These are phyloP conservation scores for Phytophthora citrophthora DNA, from an alignment of 352 stramenopile species.

Conservation along the genomic window DNA sequence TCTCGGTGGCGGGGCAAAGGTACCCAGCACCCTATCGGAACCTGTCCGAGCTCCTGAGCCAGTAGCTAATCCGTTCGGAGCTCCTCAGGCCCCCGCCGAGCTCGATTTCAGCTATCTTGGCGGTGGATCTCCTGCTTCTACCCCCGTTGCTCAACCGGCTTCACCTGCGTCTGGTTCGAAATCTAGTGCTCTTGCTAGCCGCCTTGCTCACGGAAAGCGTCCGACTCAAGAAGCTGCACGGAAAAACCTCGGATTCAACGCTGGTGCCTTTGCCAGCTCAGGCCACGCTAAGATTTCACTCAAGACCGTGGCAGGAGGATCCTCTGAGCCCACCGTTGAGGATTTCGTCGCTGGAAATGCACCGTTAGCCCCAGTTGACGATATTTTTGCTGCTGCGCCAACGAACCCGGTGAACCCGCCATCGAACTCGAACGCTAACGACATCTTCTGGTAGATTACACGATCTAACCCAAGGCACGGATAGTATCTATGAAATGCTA, in stretches of 20 bases:
- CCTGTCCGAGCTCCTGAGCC: slow-evolving; percentile 21
- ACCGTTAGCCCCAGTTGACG: slow-evolving; percentile 19
- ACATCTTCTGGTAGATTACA: slow-evolving; percentile 40
- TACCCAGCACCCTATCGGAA: slow-evolving; percentile 10
- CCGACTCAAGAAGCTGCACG: slow-evolving; percentile 78
- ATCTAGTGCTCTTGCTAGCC: slow-evolving; percentile 67
- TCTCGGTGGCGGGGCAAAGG: slow-evolving; percentile 42
- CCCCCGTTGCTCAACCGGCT: slow-evolving; percentile 12
- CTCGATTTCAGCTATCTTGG: slow-evolving; percentile 30
- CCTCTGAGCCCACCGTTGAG: slow-evolving; percentile 48
- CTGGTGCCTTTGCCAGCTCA: slow-evolving; percentile 51
- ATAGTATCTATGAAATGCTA: neutral
- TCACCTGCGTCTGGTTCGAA: slow-evolving; percentile 39
- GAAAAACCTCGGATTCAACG: slow-evolving; percentile 64
- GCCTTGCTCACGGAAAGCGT: slow-evolving; percentile 63
- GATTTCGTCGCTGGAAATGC: slow-evolving; percentile 54
- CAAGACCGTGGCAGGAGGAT: slow-evolving; percentile 50
- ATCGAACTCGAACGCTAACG: slow-evolving; percentile 20
- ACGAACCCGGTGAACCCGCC: slow-evolving; percentile 16
- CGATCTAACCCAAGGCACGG: neutral
- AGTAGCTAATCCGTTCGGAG: slow-evolving; percentile 24
- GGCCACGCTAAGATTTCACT: slow-evolving; percentile 58
- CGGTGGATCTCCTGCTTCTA: slow-evolving; percentile 14
- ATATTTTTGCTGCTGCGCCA: slow-evolving; percentile 25
- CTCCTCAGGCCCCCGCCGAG: slow-evolving; percentile 14